These are phyloP conservation scores for Xylaria telfairii DNA, from an alignment of 495 filamentous ascomycete genomes.

Conservation along the genomic window DNA sequence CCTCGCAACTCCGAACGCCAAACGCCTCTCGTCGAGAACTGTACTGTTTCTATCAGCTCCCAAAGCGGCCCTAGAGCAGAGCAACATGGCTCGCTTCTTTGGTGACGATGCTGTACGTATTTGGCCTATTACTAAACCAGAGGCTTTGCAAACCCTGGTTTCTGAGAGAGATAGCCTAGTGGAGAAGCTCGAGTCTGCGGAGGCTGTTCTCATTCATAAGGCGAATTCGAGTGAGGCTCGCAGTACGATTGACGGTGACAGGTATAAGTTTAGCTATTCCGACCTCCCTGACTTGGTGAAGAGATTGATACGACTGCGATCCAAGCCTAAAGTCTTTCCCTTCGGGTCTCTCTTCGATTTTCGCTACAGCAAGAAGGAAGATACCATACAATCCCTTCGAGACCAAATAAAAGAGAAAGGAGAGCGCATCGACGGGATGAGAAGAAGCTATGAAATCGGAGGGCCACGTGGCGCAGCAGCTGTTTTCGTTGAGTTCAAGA, in stretches of 20 bases:
- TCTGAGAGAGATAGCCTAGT: constrained; percentile 64
- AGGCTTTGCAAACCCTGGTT: constrained; percentile 62
- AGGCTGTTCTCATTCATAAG: constrained; percentile 66
- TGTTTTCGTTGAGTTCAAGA: constrained; percentile 81
- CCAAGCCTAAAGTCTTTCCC: constrained; percentile 61
- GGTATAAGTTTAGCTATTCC: constrained; percentile 56
- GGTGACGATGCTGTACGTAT: constrained; percentile 63
- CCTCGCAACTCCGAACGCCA: constrained; percentile 69
- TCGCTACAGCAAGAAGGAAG: constrained; percentile 59
- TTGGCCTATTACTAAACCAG: constrained; percentile 67
- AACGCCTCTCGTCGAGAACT: constrained; percentile 70
- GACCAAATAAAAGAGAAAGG: constrained; percentile 75
- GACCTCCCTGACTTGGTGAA: constrained; percentile 53
- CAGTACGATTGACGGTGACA: constrained; percentile 55
- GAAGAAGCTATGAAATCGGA: constrained; percentile 64
- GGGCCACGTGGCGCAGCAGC: constrained; percentile 59
- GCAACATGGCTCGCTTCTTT: constrained; percentile 63
- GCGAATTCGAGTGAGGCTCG: constrained; percentile 59
- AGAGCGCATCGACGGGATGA: constrained; percentile 72
- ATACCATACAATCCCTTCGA: constrained; percentile 86
- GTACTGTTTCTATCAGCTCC: constrained; percentile 75
- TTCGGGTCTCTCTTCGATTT: constrained; percentile 19
- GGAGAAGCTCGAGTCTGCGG: constrained; percentile 67
- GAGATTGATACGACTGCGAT: constrained; percentile 61
- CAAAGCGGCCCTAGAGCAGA: constrained; percentile 61